Base-by-base conservation (phyloP, 345 rosid genomes). In the Heritiera fomes region DNA sequence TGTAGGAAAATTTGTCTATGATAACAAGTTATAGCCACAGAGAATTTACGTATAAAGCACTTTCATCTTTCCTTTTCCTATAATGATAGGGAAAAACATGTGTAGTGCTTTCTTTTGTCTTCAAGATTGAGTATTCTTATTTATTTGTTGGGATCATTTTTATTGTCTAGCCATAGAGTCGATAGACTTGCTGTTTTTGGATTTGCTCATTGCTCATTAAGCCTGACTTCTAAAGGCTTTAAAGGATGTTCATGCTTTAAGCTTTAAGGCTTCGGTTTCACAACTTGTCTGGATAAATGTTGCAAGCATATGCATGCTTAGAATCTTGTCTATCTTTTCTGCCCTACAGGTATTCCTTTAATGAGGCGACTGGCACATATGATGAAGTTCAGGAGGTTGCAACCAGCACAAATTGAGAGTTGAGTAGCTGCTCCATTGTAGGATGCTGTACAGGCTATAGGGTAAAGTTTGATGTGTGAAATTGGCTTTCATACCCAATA, bases 331-430 rank as follows among this genome's bases (percentile, higher is more conserved):
- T 4, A 14, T 50, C 11, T 40, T 73, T 7, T 69, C 41, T 71
- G 9, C n/a, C 2, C 13, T 67, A 2, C 58, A 91, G 95, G 91
- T 89, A 88, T 76, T 85, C 89, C 3, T 91, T 59, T 75, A 89
- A 88, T 1, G 90, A 88, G 83, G 87, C 81, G 71, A 89, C 85
- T 3, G 90, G 90, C 49, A 49, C 76, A 1, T 91, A 89, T 14
- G 85, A 86, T 23, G 90, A 87, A 75, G 80, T 89, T 45, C 77
- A 67, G 7, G 86, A 75, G 11, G 84, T 11, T 38, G 79, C 75
- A 10, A 58, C 87, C 34, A 60, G 18, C 52, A 82, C 49, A 18
- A 83, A 69, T 75, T 83, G 64, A 14, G 68, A 63, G 55, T 14
- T 50, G 0, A 50, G 40, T 40, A 13, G 17, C 55, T 50, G 55